A percentile compares a stretch with the other conserved stretches of the same genome.
Evolutionary conservation across 2,329 filamentous ascomycete genomes (phyloP).

Genomic region (Calonectria crousiana): DNA sequence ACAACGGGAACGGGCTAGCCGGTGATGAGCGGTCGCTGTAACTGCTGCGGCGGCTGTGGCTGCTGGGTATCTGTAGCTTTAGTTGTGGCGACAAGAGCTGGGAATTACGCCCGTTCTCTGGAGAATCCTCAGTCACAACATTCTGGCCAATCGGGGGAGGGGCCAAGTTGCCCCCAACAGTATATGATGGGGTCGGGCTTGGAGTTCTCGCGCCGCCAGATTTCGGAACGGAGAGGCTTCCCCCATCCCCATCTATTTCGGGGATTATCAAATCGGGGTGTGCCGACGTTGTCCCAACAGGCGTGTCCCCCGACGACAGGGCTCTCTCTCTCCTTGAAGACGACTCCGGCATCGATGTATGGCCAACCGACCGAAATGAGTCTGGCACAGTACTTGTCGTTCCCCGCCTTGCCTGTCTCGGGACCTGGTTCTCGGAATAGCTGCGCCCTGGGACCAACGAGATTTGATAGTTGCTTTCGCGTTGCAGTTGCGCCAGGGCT

Average conservation of each 20-base stretch:
- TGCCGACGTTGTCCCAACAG: conserved; percentile 22
- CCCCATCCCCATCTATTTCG: conserved; percentile 34
- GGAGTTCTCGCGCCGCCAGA: conserved; percentile 41
- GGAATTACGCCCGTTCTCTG: conserved; percentile 8
- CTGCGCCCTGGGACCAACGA: conserved; percentile 76
- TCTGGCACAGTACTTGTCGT: conserved; percentile 44
- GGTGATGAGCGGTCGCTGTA: conserved; percentile 62
- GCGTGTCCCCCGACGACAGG: conserved; percentile 59
- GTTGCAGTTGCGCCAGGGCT: conserved; percentile 87
- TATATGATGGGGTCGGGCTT: conserved; percentile 48
- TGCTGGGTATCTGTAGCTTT: conserved; percentile 62
- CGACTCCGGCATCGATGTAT: conserved; percentile 14
- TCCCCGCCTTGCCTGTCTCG: conserved; percentile 40
- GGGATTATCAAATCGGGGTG: conserved; percentile 38
- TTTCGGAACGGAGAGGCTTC: conserved; percentile 34
- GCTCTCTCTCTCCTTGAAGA: conserved; percentile 51
- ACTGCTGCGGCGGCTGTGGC: conserved; percentile 53
- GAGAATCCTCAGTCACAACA: conserved; percentile 32
- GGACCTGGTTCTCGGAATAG: conserved; percentile 52
- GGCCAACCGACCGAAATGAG: conserved; percentile 24
- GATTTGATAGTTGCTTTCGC: conserved; percentile 80
- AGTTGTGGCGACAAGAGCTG: conserved; percentile 45
- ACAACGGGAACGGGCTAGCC: conserved; percentile 76
- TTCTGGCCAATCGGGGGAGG: conserved; percentile 52
- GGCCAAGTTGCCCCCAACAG: conserved; percentile 56